phyloP scores from a whole-genome alignment of 768 basidiomycete species.

The Dendrothele bispora region DNA sequence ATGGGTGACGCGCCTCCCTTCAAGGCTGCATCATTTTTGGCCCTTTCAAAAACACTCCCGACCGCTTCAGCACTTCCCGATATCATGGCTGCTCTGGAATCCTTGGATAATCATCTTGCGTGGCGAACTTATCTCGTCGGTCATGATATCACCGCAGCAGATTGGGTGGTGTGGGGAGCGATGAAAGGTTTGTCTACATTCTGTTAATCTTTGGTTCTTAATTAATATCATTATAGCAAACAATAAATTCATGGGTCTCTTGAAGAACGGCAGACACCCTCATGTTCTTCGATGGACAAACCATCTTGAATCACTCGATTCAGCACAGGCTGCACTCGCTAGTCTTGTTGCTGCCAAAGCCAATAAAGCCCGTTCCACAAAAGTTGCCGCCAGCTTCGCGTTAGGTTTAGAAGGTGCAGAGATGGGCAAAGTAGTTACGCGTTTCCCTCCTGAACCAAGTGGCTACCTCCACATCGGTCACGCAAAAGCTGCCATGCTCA shows the following conservation, averaged over 20 bases:
- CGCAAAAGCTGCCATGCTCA: slow-evolving; percentile 90
- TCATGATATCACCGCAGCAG: slow-evolving; percentile 77
- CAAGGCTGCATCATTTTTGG: slow-evolving; percentile 62
- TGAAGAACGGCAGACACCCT: slow-evolving; percentile 82
- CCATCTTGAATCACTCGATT: slow-evolving; percentile 74
- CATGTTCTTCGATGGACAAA: slow-evolving; percentile 86
- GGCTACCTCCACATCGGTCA: slow-evolving; percentile 98
- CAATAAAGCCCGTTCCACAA: slow-evolving; percentile 72
- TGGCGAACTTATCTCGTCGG: slow-evolving; percentile 86
- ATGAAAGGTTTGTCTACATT: slow-evolving; percentile 61
- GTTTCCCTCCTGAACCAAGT: slow-evolving; percentile 97
- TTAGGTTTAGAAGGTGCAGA: slow-evolving; percentile 85
- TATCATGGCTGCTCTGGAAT: slow-evolving; percentile 68
- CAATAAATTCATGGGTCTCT: slow-evolving; percentile 72
- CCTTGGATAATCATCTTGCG: slow-evolving; percentile 87
- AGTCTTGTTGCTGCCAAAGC: slow-evolving; percentile 70
- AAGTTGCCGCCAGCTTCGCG: slow-evolving; percentile 86
- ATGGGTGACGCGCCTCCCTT: no score
- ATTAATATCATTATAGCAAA: slow-evolving; percentile 49
- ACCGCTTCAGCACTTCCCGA: slow-evolving; percentile 61
- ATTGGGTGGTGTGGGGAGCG: slow-evolving; percentile 87
- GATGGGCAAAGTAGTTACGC: slow-evolving; percentile 90
- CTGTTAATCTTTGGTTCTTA: slow-evolving; percentile 2
- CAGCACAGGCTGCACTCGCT: slow-evolving; percentile 65
- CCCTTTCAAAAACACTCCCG: slow-evolving; percentile 59